A percentile compares a stretch with the other conserved stretches of the same genome.
Evolutionary conservation across 257 asterid species (phyloP).

Genomic region (Scutellaria minor): DNA sequence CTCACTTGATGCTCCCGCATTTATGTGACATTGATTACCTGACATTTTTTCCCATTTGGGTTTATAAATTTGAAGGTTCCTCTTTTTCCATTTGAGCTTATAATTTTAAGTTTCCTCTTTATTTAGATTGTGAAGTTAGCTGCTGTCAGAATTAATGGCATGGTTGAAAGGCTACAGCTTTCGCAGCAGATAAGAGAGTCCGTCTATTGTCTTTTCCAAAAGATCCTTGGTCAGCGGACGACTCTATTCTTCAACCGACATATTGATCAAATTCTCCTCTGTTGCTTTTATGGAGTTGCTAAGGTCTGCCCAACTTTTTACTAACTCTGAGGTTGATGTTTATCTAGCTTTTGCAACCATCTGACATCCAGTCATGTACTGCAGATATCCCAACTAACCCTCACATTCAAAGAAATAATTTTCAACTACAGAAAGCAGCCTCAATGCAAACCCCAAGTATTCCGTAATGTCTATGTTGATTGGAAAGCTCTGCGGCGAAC

Average conservation of each 20-base stretch:
- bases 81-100: constrained; percentile 22
- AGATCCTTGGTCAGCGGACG: constrained; percentile 79
- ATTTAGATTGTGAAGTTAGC: constrained; percentile 85
- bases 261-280: constrained; percentile 94
- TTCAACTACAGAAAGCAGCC: constrained; percentile 74
- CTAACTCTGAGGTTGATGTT: constrained; percentile 31
- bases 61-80: constrained; percentile 2
- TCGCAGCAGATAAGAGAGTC: constrained; percentile 81
- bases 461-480: constrained; percentile 65
- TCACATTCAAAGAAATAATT: constrained; percentile 67
- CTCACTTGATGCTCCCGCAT: neutral
- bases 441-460: constrained; percentile 73
- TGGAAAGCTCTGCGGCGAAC: constrained; percentile 53
- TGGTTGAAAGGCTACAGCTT: constrained; percentile 95
- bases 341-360: constrained; percentile 9
- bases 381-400: constrained; percentile 81
- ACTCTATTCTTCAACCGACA: constrained; percentile 82
- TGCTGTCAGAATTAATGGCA: constrained; percentile 96
- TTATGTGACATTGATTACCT: constrained; percentile 1
- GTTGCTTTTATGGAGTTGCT: constrained; percentile 98
- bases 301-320: constrained; percentile 58
- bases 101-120: constrained; percentile 11
- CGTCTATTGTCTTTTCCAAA: constrained; percentile 88
- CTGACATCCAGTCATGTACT: constrained; percentile 32
- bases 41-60: constrained; percentile 19